Evolutionary conservation across 2,329 filamentous ascomycete genomes (phyloP).

Genomic region (Monosporascus sp.): DNA sequence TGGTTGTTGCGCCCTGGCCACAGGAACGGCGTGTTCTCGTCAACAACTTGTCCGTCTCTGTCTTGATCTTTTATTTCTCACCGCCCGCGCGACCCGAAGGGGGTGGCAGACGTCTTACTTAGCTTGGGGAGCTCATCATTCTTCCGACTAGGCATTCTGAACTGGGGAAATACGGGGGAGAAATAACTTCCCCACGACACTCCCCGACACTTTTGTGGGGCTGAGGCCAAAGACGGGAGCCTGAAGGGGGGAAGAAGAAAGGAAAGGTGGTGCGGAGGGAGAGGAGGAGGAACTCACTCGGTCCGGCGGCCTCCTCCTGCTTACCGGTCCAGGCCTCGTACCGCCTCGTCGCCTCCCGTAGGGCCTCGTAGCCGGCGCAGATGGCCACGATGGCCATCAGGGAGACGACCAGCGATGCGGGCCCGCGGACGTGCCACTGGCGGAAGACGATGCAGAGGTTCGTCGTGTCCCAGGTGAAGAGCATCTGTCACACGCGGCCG

Average conservation of each 20-base stretch:
- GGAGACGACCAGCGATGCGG: slow-evolving; percentile 71
- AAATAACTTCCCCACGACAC: no score
- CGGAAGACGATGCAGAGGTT: slow-evolving; percentile 96
- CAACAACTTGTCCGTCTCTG: slow-evolving; percentile 46
- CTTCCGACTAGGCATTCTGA: not conserved
- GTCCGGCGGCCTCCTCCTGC: slow-evolving; percentile 38
- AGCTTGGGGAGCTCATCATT: not conserved
- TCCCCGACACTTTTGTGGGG: no score
- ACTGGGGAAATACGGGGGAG: not conserved
- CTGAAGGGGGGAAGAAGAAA: slow-evolving; percentile 1
- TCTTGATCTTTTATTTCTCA: slow-evolving; percentile 10
- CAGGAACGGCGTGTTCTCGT: slow-evolving; percentile 53
- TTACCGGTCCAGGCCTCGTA: slow-evolving; percentile 62
- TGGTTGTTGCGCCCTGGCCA: slow-evolving; percentile 66
- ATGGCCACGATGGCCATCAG: slow-evolving; percentile 77
- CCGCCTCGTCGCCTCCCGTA: slow-evolving; percentile 69
- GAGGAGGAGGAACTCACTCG: slow-evolving; percentile 41
- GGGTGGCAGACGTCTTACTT: slow-evolving; percentile 6
- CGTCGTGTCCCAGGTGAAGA: slow-evolving; percentile 92
- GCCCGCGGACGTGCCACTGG: slow-evolving; percentile 79
- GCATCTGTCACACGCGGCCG: slow-evolving; percentile 60
- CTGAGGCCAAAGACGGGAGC: not conserved
- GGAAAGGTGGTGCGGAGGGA: slow-evolving; percentile 1
- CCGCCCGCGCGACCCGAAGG: not conserved
- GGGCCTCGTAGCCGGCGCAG: slow-evolving; percentile 86